Percentiles rank a stretch among this genome's conserved stretches.
Conservation (phyloP, 2,329 filamentous ascomycete species). For the Stagonosporopsis chrysanthemi region DNA sequence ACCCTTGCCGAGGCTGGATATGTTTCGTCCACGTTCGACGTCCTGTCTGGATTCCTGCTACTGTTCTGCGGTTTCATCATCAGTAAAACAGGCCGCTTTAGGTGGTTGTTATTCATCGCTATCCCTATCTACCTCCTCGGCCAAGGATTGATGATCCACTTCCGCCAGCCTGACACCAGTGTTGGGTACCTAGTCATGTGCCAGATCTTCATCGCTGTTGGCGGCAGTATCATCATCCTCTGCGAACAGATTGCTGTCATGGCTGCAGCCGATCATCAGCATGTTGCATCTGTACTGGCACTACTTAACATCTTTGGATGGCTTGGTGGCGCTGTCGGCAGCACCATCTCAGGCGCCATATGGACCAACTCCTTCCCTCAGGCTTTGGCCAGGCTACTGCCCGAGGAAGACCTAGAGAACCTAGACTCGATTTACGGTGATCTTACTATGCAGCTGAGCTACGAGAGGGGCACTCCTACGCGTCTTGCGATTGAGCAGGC, state of each 20-base stretch:
- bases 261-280: slow-evolving; percentile 45
- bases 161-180: slow-evolving; percentile 48
- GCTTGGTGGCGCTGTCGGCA: slow-evolving; percentile 56
- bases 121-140: slow-evolving; percentile 65
- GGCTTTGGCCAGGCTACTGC: slow-evolving; percentile 35
- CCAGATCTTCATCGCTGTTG: slow-evolving; percentile 36
- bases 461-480: slow-evolving; percentile 54
- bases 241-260: slow-evolving; percentile 32
- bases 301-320: slow-evolving; percentile 65
- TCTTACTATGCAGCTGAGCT: slow-evolving; percentile 45
- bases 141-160: slow-evolving; percentile 64
- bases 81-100: slow-evolving; percentile 29
- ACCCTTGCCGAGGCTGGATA: slow-evolving; percentile 41
- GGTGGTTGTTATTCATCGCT: slow-evolving; percentile 59
- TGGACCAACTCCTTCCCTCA: slow-evolving; percentile 57
- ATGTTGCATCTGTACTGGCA: slow-evolving; percentile 56
- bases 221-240: slow-evolving; percentile 35
- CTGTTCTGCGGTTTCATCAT: slow-evolving; percentile 28
- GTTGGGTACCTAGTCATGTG: slow-evolving; percentile 29
- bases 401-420: slow-evolving; percentile 49
- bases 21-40: slow-evolving; percentile 44
- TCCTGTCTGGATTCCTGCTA: slow-evolving; percentile 35
- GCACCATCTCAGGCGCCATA: slow-evolving; percentile 66
- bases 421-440: slow-evolving; percentile 51
- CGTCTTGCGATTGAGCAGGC: slow-evolving; percentile 53